A percentile compares a stretch with the other conserved stretches of the same genome.
Conservation (phyloP, 208 protist genomes). For the Crithidia expoeki region DNA sequence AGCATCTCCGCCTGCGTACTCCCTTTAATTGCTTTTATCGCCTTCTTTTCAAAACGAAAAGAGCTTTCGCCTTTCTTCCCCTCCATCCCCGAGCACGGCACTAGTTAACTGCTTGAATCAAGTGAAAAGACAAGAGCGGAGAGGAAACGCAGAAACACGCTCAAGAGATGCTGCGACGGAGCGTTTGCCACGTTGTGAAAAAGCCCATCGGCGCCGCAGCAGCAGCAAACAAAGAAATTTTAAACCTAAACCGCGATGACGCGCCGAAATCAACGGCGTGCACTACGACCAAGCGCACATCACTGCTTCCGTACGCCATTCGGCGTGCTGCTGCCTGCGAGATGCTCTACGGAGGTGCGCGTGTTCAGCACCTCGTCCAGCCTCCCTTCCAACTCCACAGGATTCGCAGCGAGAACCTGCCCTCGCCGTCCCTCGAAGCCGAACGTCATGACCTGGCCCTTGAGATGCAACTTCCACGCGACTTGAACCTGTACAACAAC, state of each 20-base stretch:
- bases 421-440: constrained; percentile 44
- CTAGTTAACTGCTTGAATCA: no score
- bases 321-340: constrained; percentile 63
- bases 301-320: constrained; percentile 78
- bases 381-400: constrained; percentile 52
- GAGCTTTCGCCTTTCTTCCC: no score
- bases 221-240: not conserved
- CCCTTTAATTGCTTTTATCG: no score
- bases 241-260: not conserved
- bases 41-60: no score
- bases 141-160: not conserved
- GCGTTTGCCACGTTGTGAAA: not conserved
- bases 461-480: constrained; percentile 65
- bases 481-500: constrained; percentile 36
- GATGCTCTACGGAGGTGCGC: constrained; percentile 83
- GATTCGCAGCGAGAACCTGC: constrained; percentile 67
- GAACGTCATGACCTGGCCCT: constrained; percentile 68
- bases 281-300: not conserved
- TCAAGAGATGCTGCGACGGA: constrained; percentile 20
- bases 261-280: not conserved
- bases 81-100: no score
- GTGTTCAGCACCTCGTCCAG: constrained; percentile 62
- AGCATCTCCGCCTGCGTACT: no score
- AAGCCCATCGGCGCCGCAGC: not conserved
- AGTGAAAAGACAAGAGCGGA: no score